Percentiles rank a stretch among this genome's conserved stretches.
Conservation (phyloP, 2,329 filamentous ascomycete species). For the Albifimbria verrucaria region DNA sequence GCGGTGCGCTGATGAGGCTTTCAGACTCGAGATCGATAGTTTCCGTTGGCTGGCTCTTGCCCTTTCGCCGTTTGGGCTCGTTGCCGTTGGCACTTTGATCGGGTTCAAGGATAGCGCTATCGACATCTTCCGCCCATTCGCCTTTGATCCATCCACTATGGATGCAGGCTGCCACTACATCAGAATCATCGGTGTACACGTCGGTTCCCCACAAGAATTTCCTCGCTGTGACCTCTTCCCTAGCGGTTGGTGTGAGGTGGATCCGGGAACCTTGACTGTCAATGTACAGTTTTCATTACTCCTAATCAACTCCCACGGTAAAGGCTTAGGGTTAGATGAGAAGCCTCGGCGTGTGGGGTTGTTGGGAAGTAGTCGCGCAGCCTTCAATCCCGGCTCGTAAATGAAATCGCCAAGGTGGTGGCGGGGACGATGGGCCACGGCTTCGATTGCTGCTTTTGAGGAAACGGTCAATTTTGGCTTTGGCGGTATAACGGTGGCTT, state of each 20-base stretch:
- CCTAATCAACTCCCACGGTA: slow-evolving; percentile 70
- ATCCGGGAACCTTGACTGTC: slow-evolving; percentile 83
- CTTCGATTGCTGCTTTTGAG: slow-evolving; percentile 68
- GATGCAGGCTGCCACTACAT: slow-evolving; percentile 87
- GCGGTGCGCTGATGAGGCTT: slow-evolving; percentile 50
- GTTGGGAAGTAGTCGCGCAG: slow-evolving; percentile 43
- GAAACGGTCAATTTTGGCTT: slow-evolving; percentile 65
- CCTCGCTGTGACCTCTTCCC: slow-evolving; percentile 80
- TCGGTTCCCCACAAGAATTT: slow-evolving; percentile 89
- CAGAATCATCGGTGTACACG: slow-evolving; percentile 93
- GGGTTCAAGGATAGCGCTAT: slow-evolving; percentile 63
- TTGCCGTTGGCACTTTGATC: slow-evolving; percentile 27
- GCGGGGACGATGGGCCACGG: slow-evolving; percentile 66
- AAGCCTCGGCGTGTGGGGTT: slow-evolving; percentile 39
- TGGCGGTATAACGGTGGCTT: slow-evolving; percentile 39
- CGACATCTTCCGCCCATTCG: slow-evolving; percentile 78
- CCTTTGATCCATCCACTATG: slow-evolving; percentile 91
- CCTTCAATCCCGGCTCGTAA: slow-evolving; percentile 67
- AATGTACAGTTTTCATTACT: slow-evolving; percentile 85
- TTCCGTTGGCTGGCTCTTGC: slow-evolving; percentile 24
- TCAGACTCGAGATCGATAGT: slow-evolving; percentile 33
- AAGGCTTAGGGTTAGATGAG: slow-evolving; percentile 60
- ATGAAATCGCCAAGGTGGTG: slow-evolving; percentile 81
- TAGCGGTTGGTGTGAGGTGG: slow-evolving; percentile 65
- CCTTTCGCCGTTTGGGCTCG: slow-evolving; percentile 27